phyloP scores from a whole-genome alignment of 2,329 filamentous ascomycete species.

The Alternaria panax region DNA sequence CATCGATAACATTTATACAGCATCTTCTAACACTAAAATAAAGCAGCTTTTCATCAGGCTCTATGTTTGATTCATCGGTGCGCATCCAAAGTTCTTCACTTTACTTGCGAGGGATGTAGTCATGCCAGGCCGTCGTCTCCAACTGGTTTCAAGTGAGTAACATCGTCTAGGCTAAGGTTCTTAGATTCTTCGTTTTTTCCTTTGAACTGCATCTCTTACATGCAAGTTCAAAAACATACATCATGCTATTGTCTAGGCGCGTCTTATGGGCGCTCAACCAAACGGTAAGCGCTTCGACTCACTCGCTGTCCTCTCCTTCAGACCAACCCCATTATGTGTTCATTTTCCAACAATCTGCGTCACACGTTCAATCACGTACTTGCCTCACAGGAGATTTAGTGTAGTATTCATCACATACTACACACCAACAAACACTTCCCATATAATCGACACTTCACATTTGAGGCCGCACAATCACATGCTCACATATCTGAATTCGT shows the following conservation, averaged over 20 bases:
- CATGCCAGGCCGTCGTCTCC: conserved; percentile 1
- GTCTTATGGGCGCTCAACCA: neutral
- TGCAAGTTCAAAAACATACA: neutral
- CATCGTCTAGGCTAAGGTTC: neutral
- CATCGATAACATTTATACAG: neutral
- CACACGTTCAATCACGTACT: neutral
- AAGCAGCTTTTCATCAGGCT: neutral
- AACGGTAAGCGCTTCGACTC: neutral
- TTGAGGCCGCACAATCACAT: neutral
- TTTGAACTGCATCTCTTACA: neutral
- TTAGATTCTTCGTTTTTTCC: neutral
- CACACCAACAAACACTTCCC: neutral
- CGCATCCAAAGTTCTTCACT: neutral
- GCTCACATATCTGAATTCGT: neutral
- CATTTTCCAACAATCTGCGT: neutral
- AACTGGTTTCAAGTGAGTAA: conserved; percentile 4
- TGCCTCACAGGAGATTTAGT: neutral
- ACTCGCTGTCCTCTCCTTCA: neutral
- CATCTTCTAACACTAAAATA: neutral
- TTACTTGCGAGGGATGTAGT: neutral
- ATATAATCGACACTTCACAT: neutral
- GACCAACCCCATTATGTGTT: neutral
- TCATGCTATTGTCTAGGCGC: neutral
- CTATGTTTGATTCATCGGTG: neutral
- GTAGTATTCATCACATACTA: neutral